A percentile compares a stretch with the other conserved stretches of the same genome.
Evolutionary conservation across 2,329 filamentous ascomycete species (phyloP).

Genomic region (Aspergillus ruber): DNA sequence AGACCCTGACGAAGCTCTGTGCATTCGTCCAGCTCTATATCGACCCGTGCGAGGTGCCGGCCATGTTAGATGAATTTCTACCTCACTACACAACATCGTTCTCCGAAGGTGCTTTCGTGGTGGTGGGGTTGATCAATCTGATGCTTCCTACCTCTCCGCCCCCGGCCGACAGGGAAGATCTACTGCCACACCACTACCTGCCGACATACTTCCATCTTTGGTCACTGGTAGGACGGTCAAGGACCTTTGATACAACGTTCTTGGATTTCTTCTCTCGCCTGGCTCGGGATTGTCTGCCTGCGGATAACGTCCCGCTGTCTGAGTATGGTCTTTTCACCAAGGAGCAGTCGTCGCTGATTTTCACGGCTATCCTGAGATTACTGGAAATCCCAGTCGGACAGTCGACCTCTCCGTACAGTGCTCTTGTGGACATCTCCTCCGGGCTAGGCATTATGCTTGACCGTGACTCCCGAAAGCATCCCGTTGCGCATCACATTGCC

Average conservation of each 20-base stretch:
- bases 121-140: slow-evolving; percentile 79
- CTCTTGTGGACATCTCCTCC: slow-evolving; percentile 69
- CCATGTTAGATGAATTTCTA: slow-evolving; percentile 72
- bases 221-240: slow-evolving; percentile 87
- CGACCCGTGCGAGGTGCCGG: slow-evolving; percentile 75
- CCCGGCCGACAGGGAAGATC: slow-evolving; percentile 62
- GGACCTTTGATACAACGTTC: slow-evolving; percentile 76
- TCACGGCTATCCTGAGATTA: slow-evolving; percentile 80
- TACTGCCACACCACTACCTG: slow-evolving; percentile 82
- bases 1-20: slow-evolving; percentile 79
- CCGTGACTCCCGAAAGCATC: slow-evolving; percentile 88
- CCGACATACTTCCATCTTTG: slow-evolving; percentile 95
- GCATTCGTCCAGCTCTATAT: slow-evolving; percentile 89
- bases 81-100: slow-evolving; percentile 92
- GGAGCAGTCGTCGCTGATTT: slow-evolving; percentile 86
- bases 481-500: slow-evolving; percentile 83
- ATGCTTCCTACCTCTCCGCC: slow-evolving; percentile 74
- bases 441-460: slow-evolving; percentile 83
- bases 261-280: slow-evolving; percentile 85
- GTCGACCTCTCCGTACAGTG: slow-evolving; percentile 83
- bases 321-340: slow-evolving; percentile 86
- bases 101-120: slow-evolving; percentile 84
- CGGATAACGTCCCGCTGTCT: slow-evolving; percentile 69
- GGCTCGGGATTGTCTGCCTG: slow-evolving; percentile 73
- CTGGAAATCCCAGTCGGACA: slow-evolving; percentile 96